These are phyloP conservation scores for Ceratocystis cubensis DNA, from an alignment of 2,329 filamentous ascomycete species.

Conservation along the genomic window DNA sequence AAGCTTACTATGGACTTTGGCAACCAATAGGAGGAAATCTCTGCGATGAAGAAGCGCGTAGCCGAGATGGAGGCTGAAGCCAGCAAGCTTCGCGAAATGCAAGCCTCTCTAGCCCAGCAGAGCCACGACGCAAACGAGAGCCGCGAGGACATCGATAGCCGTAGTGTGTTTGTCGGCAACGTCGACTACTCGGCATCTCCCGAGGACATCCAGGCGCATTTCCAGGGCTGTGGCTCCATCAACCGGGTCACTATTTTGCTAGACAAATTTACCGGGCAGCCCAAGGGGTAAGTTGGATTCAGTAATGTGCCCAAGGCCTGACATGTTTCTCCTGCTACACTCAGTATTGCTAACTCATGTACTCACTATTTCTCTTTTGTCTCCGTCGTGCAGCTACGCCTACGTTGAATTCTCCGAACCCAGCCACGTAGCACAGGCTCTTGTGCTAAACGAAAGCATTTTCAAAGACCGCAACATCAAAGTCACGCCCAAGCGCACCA, in stretches of 20 bases:
- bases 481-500: constrained; percentile 89
- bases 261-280: constrained; percentile 97
- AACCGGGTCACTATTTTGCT: constrained; percentile 95
- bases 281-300: constrained; percentile 67
- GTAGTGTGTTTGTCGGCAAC: constrained; percentile 96
- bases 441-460: constrained; percentile 91
- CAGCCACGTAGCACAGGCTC: constrained; percentile 77
- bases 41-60: constrained; percentile 74
- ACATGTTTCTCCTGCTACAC: neutral
- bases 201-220: constrained; percentile 96
- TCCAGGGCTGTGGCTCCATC: constrained; percentile 93
- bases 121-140: constrained; percentile 74
- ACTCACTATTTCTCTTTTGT: constrained; percentile 21
- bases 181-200: constrained; percentile 95
- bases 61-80: constrained; percentile 87
- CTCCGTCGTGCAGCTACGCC: constrained; percentile 56
- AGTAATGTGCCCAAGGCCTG: neutral
- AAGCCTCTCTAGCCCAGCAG: constrained; percentile 72
- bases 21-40: constrained; percentile 57
- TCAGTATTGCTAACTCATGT: neutral
- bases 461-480: constrained; percentile 94
- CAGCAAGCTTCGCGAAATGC: constrained; percentile 76
- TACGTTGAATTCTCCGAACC: constrained; percentile 98
- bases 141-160: constrained; percentile 88
- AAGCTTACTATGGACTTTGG: constrained; percentile 13